These are phyloP conservation scores for Gaultheria prostrata DNA, from an alignment of 148 eudicot genomes.

Conservation along the genomic window DNA sequence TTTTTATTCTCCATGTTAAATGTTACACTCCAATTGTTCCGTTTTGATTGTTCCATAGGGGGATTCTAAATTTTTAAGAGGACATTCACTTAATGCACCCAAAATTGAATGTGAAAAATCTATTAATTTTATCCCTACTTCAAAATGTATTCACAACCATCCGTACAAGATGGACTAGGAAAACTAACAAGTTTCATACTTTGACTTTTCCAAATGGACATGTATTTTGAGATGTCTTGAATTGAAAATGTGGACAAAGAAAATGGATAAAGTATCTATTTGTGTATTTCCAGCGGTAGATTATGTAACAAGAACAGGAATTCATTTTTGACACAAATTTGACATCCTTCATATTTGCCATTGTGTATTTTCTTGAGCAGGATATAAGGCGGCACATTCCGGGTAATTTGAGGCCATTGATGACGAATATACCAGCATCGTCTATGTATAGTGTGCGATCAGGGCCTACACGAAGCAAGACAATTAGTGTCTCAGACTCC, in stretches of 20 bases:
- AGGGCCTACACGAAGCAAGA: constrained; percentile 66
- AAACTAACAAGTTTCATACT: background rate
- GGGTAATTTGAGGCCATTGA: constrained; percentile 79
- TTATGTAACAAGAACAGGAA: background rate
- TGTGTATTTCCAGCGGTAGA: background rate
- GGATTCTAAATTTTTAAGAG: background rate
- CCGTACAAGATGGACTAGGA: background rate
- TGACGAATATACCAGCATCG: constrained; percentile 98
- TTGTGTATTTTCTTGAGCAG: constrained; percentile 36
- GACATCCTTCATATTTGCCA: background rate
- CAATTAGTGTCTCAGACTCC: constrained; percentile 80
- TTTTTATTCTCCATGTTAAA: background rate
- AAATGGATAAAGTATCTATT: background rate
- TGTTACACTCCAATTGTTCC: background rate
- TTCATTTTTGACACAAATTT: background rate
- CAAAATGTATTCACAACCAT: background rate
- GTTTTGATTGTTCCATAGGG: background rate
- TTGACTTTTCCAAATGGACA: background rate
- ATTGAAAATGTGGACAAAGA: background rate
- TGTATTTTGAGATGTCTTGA: background rate
- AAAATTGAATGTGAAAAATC: background rate
- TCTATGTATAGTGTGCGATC: constrained; percentile 97
- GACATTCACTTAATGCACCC: background rate
- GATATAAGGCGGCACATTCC: constrained; percentile 86
- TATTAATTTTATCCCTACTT: background rate